phyloP scores from a whole-genome alignment of 176 grass and related monocot genomes.

The Oryza rufipogon region DNA sequence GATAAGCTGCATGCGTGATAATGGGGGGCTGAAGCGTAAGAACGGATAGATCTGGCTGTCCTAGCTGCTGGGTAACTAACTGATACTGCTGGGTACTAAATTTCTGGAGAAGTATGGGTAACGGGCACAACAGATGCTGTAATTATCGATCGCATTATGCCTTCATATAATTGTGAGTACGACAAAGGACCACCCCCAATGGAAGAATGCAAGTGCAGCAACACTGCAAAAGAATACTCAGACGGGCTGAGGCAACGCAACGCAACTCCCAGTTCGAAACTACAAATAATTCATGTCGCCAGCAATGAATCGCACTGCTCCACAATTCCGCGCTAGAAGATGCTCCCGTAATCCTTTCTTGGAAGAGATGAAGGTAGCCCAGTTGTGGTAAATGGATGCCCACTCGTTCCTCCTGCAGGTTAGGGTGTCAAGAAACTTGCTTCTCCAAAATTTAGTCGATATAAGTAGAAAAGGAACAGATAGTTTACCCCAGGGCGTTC shows the following conservation, averaged over 20 bases:
- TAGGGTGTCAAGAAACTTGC: background rate
- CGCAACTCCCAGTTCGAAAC: conserved; percentile 27
- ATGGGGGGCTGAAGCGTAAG: no score
- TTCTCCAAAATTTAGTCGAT: background rate
- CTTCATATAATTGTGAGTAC: conserved; percentile 28
- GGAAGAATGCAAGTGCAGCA: conserved; percentile 34
- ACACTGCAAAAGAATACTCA: conserved; percentile 36
- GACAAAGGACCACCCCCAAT: conserved; percentile 3
- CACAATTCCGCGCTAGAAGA: conserved; percentile 35
- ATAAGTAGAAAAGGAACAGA: background rate
- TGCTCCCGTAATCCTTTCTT: conserved; percentile 71
- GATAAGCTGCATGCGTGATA: no score
- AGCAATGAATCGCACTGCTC: conserved; percentile 55
- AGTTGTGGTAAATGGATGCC: conserved; percentile 51
- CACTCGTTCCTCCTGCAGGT: conserved; percentile 49
- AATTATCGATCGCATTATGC: conserved; percentile 45
- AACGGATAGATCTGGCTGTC: background rate
- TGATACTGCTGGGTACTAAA: background rate
- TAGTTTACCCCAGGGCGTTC: conserved; percentile 73
- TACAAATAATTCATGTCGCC: conserved; percentile 44
- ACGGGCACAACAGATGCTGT: conserved; percentile 27
- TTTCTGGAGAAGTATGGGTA: background rate
- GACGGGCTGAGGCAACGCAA: conserved; percentile 30
- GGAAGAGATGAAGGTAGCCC: conserved; percentile 47
- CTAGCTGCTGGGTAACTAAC: background rate